Conservation (phyloP, 345 rosid species). For the Rhizophora apiculata region DNA sequence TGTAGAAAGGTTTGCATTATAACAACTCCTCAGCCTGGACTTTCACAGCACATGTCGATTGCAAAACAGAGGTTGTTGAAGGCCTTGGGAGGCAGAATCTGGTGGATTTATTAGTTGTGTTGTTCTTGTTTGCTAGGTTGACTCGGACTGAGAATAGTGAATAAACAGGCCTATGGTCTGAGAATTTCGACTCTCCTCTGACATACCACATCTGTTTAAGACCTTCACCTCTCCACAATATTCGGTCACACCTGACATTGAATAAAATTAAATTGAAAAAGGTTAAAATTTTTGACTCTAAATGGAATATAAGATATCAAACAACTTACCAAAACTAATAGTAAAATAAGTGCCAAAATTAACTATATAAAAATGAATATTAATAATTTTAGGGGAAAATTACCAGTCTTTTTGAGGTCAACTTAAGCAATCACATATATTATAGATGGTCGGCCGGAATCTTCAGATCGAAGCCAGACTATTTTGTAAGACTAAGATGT, state of each 20-base stretch:
- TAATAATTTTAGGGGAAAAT: too few relatives aligned
- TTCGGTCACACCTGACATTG: constrained; percentile 83
- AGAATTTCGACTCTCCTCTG: constrained; percentile 89
- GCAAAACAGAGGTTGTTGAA: constrained; percentile 37
- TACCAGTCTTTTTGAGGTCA: not conserved
- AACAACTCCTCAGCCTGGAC: constrained; percentile 69
- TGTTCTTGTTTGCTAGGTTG: constrained; percentile 19
- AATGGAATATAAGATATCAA: not conserved
- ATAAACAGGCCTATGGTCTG: constrained; percentile 93
- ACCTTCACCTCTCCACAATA: constrained; percentile 89
- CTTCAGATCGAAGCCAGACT: not conserved
- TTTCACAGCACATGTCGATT: constrained; percentile 52
- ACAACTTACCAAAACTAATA: not conserved
- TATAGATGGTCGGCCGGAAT: constrained; percentile 8
- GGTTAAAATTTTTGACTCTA: too few relatives aligned
- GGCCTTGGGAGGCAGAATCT: constrained; percentile 29
- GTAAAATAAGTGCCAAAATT: too few relatives aligned
- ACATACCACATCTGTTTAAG: constrained; percentile 64
- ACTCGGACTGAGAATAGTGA: constrained; percentile 68
- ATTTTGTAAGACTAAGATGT: not conserved
- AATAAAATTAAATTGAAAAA: too few relatives aligned
- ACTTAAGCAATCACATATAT: not conserved
- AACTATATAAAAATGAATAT: too few relatives aligned
- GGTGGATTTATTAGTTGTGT: constrained; percentile 8
- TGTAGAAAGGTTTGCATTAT: not conserved